A percentile compares a stretch with the other conserved stretches of the same genome.
phyloP scores from a whole-genome alignment of 1,139 yeast genomes.

The Yamadazyma sp. region DNA sequence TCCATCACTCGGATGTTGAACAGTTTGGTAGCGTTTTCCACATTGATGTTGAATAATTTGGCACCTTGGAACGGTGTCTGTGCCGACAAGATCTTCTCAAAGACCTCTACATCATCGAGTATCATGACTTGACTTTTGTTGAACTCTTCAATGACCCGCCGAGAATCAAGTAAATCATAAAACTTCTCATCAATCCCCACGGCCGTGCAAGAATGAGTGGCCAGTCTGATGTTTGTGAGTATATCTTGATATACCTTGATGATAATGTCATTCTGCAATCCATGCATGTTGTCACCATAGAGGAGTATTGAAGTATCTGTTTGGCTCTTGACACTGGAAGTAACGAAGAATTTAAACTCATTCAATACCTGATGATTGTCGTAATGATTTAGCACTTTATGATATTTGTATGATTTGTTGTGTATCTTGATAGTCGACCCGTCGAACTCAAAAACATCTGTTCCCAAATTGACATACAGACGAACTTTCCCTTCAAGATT shows the following conservation, averaged over 20 bases:
- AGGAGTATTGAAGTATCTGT: conserved; percentile 10
- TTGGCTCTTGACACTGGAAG: conserved; percentile 7
- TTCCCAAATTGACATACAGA: conserved; percentile 6
- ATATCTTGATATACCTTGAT: conserved; percentile 7
- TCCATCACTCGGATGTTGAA: conserved; percentile 8
- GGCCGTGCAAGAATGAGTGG: conserved; percentile 22
- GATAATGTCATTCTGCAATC: conserved; percentile 10
- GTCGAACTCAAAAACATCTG: not conserved
- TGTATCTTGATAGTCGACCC: not conserved
- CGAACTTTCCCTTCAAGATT: conserved; percentile 35
- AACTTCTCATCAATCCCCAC: conserved; percentile 10
- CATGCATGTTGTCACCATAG: conserved; percentile 9
- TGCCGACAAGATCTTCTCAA: conserved; percentile 8
- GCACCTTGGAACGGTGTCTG: conserved; percentile 4
- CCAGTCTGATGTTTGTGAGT: not conserved
- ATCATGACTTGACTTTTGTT: conserved; percentile 15
- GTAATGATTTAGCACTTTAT: conserved; percentile 19
- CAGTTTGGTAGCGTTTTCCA: not conserved
- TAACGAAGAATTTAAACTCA: conserved; percentile 11
- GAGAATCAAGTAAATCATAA: conserved; percentile 15
- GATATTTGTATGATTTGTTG: conserved; percentile 16
- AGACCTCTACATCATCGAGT: conserved; percentile 14
- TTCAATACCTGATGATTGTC: conserved; percentile 7
- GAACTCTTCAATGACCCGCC: conserved; percentile 3
- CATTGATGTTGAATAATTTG: conserved; percentile 4